A percentile compares a stretch with the other conserved stretches of the same genome.
phyloP scores from a whole-genome alignment of 805 yeast species.

The Hanseniaspora occidentalis region DNA sequence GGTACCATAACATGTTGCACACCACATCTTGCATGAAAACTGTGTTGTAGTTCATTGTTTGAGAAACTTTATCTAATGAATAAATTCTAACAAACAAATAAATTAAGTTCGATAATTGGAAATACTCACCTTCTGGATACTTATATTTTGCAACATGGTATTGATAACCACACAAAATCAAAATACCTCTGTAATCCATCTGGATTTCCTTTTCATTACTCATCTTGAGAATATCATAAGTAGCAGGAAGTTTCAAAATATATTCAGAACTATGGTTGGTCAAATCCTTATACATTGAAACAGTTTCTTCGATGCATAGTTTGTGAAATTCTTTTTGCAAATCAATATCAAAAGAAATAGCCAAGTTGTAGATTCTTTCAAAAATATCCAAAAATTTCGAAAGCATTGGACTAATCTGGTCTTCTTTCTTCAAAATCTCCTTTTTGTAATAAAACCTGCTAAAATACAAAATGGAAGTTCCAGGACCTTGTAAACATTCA shows the following conservation, averaged over 20 bases:
- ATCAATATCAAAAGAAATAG: slow-evolving; percentile 56
- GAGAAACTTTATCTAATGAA: slow-evolving; percentile 27
- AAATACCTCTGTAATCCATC: slow-evolving; percentile 23
- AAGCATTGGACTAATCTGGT: slow-evolving; percentile 4
- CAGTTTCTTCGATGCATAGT: slow-evolving; percentile 25
- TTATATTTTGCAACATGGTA: slow-evolving; percentile 13
- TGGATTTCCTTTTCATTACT: slow-evolving; percentile 21
- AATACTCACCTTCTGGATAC: slow-evolving; percentile 7
- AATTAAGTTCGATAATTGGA: slow-evolving; percentile 17
- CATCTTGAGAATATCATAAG: slow-evolving; percentile 21
- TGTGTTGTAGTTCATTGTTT: slow-evolving; percentile 10
- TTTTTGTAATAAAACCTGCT: slow-evolving; percentile 1
- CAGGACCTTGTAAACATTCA: slow-evolving; percentile 21
- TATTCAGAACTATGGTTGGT: slow-evolving; percentile 23
- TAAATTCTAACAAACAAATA: slow-evolving; percentile 29
- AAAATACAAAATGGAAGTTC: slow-evolving; percentile 2
- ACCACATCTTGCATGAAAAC: slow-evolving; percentile 18
- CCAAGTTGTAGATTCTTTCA: slow-evolving; percentile 35
- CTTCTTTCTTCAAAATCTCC: not conserved
- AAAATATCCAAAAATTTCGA: slow-evolving; percentile 22
- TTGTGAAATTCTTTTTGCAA: slow-evolving; percentile 29
- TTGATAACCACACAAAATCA: slow-evolving; percentile 17
- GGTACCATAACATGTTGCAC: slow-evolving; percentile 27
- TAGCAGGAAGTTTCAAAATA: slow-evolving; percentile 26
- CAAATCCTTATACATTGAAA: slow-evolving; percentile 28